Evolutionary conservation across 2,329 filamentous ascomycete genomes (phyloP), one percentile per base, ranked within the genome.

Genomic region (Pseudopyrenochaeta lycopersici): DNA sequence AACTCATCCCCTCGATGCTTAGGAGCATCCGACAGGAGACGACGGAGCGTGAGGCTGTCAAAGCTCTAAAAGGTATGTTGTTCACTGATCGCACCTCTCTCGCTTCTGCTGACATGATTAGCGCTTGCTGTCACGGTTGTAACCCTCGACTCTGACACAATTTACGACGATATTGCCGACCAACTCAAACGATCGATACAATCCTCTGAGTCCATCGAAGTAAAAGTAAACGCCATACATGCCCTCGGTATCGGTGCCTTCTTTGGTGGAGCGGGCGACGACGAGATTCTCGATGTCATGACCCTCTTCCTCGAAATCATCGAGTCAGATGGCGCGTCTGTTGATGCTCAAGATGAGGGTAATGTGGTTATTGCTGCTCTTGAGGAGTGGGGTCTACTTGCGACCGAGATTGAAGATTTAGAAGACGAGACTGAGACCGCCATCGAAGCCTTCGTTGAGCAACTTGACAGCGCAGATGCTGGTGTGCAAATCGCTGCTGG

Each of bases 361-460:
- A 80, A 81, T 2, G 85, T 92, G 1, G 91, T 96, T 1, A 82
- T 86, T 3, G 90, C 91, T 0, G 90, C 91, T 0, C 80, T 96
- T 1, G 84, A 89, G 60, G 86, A 88, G 53, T 96, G 91, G 90
- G 89, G 88, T 1, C 89, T 94, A 60, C 83, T 96, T 4, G 90
- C 90, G 4, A 92, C 90, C 3, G 85, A 90, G 55, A 79, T 94
- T 6, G 88, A 92, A 3, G 90, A 94, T 65, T 81, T 92, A 38
- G 86, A 90, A 62, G 83, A 85, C 14, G 82, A 87, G 55, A 91
- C 89, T 29, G 88, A 91, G 59, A 78, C 85, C 23, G 89, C 90
- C 14, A 84, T 95, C 65, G 90, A 95, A 47, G 88, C 89, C 1
- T 92, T 97, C 64, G 87, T 91, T 36, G 92, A 96, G 42, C 92